These are phyloP conservation scores for Orbilia blumenaviensis DNA, from an alignment of 2,329 filamentous ascomycete genomes.

Conservation along the genomic window DNA sequence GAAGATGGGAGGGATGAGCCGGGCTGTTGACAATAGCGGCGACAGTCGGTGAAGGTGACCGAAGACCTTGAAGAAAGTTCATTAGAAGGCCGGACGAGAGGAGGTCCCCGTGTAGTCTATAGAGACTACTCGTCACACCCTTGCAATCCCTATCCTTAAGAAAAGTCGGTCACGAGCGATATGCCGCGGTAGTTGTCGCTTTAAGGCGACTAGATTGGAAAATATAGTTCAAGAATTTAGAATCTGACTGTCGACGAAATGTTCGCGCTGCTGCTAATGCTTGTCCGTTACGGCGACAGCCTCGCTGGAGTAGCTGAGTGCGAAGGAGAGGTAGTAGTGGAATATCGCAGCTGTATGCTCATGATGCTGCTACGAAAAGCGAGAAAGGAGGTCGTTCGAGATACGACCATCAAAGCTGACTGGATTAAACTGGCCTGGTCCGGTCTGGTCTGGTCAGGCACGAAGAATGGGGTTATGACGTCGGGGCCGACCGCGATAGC, in stretches of 20 bases:
- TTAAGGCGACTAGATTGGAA: not conserved
- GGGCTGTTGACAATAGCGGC: conserved; percentile 47
- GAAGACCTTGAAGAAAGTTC: conserved; percentile 49
- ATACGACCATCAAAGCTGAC: conserved; percentile 24
- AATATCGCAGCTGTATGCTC: conserved; percentile 20
- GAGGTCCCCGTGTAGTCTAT: not conserved
- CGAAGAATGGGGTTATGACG: conserved; percentile 35
- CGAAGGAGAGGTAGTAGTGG: conserved; percentile 1
- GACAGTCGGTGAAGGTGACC: conserved; percentile 44
- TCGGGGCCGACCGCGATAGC: conserved; percentile 28
- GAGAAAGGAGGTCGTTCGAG: conserved; percentile 2
- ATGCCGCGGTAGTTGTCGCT: not conserved
- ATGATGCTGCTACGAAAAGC: conserved; percentile 24
- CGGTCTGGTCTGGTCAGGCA: conserved; percentile 13
- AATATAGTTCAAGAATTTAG: not conserved
- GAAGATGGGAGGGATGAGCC: conserved; percentile 35
- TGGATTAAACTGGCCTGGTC: not conserved
- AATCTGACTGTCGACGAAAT: not conserved
- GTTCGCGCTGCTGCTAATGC: not conserved
- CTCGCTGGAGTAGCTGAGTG: conserved; percentile 20
- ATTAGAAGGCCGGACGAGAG: conserved; percentile 13
- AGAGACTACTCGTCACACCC: conserved; percentile 17
- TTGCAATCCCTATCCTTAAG: not conserved
- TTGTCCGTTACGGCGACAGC: conserved; percentile 15
- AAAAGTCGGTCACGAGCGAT: not conserved